phyloP scores from a whole-genome alignment of 1,139 yeast species.

The Pneumocystis murina region DNA sequence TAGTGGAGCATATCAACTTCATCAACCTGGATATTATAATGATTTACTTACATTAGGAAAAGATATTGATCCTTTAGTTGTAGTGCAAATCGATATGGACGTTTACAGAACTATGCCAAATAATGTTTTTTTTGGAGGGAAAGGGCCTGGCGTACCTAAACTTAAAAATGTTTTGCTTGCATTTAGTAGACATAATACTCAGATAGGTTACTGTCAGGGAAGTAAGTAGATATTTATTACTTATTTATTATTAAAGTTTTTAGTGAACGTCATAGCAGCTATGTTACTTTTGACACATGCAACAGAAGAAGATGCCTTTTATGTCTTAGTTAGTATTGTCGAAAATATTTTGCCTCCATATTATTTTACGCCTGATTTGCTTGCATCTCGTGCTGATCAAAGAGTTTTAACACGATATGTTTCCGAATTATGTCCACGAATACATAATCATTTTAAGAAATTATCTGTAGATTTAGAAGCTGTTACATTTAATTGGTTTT shows the following conservation, averaged over 20 bases:
- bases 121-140: conserved; percentile 39
- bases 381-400: conserved; percentile 32
- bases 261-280: conserved; percentile 43
- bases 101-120: conserved; percentile 43
- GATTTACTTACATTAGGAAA: conserved; percentile 17
- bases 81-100: conserved; percentile 42
- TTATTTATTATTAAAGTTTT: background rate
- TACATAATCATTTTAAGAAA: conserved; percentile 27
- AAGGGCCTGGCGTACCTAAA: conserved; percentile 41
- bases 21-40: conserved; percentile 39
- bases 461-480: conserved; percentile 36
- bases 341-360: conserved; percentile 40
- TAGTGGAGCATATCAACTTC: conserved; percentile 35
- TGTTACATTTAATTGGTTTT: conserved; percentile 46
- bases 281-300: conserved; percentile 34
- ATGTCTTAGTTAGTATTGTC: conserved; percentile 39
- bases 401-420: conserved; percentile 22
- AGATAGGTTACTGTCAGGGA: conserved; percentile 47
- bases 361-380: conserved; percentile 32
- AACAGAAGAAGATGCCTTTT: conserved; percentile 43
- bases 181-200: conserved; percentile 36
- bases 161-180: conserved; percentile 39
- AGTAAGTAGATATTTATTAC: conserved; percentile 16
- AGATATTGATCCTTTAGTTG: conserved; percentile 24
- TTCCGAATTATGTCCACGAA: conserved; percentile 26